phyloP scores from a whole-genome alignment of 371 early-diverging fungal genomes.

The Antonospora locustae region DNA sequence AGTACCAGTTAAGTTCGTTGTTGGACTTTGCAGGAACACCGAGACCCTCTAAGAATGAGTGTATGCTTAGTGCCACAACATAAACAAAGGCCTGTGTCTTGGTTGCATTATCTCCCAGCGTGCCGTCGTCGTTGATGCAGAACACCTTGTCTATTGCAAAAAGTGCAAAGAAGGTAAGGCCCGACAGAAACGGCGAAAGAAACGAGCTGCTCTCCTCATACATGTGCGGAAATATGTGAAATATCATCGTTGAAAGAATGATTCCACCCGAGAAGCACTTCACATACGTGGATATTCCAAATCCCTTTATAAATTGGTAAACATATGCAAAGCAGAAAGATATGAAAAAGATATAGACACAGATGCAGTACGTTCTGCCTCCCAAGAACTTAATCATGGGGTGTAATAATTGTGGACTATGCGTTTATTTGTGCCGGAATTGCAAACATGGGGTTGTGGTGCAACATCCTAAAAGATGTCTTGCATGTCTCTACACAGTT shows the following conservation, averaged over 20 bases:
- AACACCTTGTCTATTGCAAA: slow-evolving; percentile 43
- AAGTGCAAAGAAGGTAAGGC: slow-evolving; percentile 36
- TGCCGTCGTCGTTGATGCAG: slow-evolving; percentile 23
- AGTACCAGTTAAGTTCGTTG: slow-evolving; percentile 26
- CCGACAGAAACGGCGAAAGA: slow-evolving; percentile 21
- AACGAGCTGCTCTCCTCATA: slow-evolving; percentile 9
- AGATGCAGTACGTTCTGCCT: no score
- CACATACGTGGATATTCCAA: slow-evolving; percentile 27
- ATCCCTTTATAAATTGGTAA: not conserved
- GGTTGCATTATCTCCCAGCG: slow-evolving; percentile 32
- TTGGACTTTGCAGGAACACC: slow-evolving; percentile 28
- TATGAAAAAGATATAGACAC: not conserved
- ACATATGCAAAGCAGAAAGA: not conserved
- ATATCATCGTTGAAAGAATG: slow-evolving; percentile 39
- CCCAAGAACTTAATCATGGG: no score
- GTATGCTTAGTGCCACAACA: slow-evolving; percentile 52
- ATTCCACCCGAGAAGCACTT: slow-evolving; percentile 48
- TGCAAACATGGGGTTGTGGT: no score
- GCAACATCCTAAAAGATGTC: no score
- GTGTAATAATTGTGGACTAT: no score
- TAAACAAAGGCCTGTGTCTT: slow-evolving; percentile 48
- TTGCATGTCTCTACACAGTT: no score
- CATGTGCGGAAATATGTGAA: slow-evolving; percentile 42
- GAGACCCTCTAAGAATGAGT: slow-evolving; percentile 55
- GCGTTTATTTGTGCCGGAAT: no score